Evolutionary conservation across 139 green algal genomes (phyloP).

Genomic region (Eudorina sp.): DNA sequence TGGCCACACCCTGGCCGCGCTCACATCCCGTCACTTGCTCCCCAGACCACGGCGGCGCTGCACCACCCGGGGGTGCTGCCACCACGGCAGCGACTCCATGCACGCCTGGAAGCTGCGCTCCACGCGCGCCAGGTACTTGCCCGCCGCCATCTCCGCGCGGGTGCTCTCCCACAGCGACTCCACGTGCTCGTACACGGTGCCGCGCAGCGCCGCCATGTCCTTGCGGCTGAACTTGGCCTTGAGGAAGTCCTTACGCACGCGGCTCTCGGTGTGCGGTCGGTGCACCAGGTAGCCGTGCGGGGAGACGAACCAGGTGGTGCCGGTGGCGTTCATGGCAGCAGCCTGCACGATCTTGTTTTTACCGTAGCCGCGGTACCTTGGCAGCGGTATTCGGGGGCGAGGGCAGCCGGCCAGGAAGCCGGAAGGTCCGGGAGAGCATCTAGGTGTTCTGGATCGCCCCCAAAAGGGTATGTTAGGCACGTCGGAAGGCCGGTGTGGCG

Average conservation of each 20-base stretch:
- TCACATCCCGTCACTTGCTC: no score
- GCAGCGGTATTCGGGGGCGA: no score
- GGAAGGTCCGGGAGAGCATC: no score
- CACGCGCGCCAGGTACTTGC: constrained; percentile 12
- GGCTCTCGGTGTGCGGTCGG: constrained; percentile 38
- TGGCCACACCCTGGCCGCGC: no score
- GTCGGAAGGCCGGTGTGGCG: no score
- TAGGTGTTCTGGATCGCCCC: no score
- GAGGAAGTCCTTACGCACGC: constrained; percentile 33
- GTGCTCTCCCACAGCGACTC: constrained; percentile 25
- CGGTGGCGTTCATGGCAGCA: constrained; percentile 33
- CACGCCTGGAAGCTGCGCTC: constrained; percentile 12
- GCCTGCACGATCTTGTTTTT: constrained; percentile 54
- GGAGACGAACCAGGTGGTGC: constrained; percentile 3
- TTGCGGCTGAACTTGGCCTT: constrained; percentile 36
- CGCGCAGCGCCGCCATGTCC: constrained; percentile 5
- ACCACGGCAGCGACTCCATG: constrained; percentile 35
- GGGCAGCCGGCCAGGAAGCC: no score
- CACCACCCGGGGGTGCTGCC: no score
- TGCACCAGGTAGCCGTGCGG: constrained; percentile 48
- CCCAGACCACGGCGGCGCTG: no score
- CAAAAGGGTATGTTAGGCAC: no score
- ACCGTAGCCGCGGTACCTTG: constrained; percentile 46
- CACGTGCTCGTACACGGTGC: constrained; percentile 40
- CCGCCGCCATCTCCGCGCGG: neutral